Base-by-base conservation (phyloP, 805 yeast species). In the Kodamaea jinghongensis region DNA sequence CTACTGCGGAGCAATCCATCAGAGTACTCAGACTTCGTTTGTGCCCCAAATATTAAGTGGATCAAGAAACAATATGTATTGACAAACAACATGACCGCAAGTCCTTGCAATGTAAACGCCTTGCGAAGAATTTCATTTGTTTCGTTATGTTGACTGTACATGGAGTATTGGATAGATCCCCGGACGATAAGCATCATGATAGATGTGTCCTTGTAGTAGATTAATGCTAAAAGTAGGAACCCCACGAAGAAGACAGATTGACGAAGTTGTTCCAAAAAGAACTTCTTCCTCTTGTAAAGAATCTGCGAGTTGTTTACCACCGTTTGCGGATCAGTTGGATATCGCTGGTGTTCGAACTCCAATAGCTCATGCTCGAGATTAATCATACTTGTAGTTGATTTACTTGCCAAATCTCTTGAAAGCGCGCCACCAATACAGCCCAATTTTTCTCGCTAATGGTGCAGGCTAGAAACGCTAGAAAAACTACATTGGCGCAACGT, bases 161-260 rank as follows among this genome's bases (percentile, higher is more conserved):
- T 39, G 27, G 1, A 55, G 45, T 7, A 49, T 28, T 11, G 71
- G 65, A 33, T 62, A 16, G 55, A 50, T 4, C 55, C 56, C 35
- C 69, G 48, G 8, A 62, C 29, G 1, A 47, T 25, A 4, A 67
- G 51, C 17, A 58, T 47, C 1, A 71, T 23, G 15, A 67, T 30
- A 4, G 76, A 70, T 28, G 63, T 42, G 48, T 75, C 79, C 34
- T 63, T 60, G 5, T 73, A 52, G 46, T 70, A 76, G 3, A 65
- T 47, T 6, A 73, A 39, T 6, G 59, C 55, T 4, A 74, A 54
- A 3, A 69, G 38, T 6, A 68, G 43, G 44, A 53, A 66, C 27
- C 74, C 73, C 7, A 66, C 20, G 2, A 61, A 37, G 30, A 65
- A 66, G 14, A 71, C 30, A 3, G 59, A 51, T 14, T 56, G 54